Evolutionary conservation across 2,329 filamentous ascomycete species (phyloP).

Genomic region (Annulohypoxylon truncatum): DNA sequence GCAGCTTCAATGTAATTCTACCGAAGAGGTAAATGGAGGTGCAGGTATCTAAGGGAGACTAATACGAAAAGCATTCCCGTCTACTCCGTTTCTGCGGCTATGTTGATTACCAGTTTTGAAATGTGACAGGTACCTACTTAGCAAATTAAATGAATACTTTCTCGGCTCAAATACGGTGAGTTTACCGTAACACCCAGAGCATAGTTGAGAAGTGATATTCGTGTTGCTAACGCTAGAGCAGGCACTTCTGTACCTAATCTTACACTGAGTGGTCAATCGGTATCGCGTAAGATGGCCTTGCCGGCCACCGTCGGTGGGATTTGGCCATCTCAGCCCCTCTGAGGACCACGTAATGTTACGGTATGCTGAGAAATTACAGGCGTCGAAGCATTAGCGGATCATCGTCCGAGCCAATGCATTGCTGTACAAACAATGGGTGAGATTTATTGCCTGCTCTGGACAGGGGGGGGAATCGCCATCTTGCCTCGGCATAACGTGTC

Average conservation of each 20-base stretch:
- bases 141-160: not conserved
- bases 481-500: not conserved
- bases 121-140: not conserved
- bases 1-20: no score
- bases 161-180: not conserved
- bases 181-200: not conserved
- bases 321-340: no score
- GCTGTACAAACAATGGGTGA: not conserved
- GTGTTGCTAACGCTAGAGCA: not conserved
- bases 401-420: not conserved
- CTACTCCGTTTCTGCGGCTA: not conserved
- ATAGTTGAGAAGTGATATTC: not conserved
- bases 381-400: not conserved
- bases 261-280: not conserved
- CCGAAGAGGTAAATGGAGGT: no score
- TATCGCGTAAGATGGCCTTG: not conserved
- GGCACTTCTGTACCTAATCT: not conserved
- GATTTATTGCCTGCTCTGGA: not conserved
- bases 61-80: not conserved
- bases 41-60: not conserved
- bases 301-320: not conserved
- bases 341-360: slow-evolving; percentile 3
- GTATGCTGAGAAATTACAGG: not conserved
- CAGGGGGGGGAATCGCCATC: not conserved
- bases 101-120: not conserved